Percentiles rank a stretch among this genome's conserved stretches.
phyloP scores from a whole-genome alignment of 441 rosid species.

The Jatropha podagrica region DNA sequence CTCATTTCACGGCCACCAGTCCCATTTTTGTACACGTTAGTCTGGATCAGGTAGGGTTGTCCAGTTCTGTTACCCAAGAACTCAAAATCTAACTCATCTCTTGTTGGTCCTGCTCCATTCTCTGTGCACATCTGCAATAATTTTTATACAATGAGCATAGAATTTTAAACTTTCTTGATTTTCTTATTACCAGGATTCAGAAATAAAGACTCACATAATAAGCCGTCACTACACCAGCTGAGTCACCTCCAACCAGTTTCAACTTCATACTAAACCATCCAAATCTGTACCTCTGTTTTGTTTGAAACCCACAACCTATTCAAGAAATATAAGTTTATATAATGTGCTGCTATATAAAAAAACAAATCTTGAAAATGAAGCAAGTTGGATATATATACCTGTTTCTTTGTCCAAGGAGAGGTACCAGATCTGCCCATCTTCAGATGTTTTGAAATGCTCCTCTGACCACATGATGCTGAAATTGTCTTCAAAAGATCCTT shows the following conservation, averaged over 20 bases:
- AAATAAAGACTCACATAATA: conserved; percentile 56
- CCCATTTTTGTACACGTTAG: conserved; percentile 86
- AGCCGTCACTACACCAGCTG: conserved; percentile 96
- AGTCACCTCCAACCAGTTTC: conserved; percentile 90
- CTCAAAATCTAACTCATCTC: conserved; percentile 92
- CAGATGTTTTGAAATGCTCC: conserved; percentile 88
- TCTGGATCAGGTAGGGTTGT: conserved; percentile 79
- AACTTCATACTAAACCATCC: conserved; percentile 98
- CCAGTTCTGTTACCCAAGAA: conserved; percentile 92
- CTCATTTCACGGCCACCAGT: conserved; percentile 88
- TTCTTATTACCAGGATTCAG: not conserved
- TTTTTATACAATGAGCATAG: not conserved
- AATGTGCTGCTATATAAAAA: no score
- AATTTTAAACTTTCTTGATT: not conserved
- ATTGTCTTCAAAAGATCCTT: conserved; percentile 70
- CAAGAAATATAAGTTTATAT: not conserved
- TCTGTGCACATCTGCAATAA: conserved; percentile 86
- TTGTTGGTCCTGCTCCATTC: conserved; percentile 90
- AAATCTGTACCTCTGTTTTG: conserved; percentile 83
- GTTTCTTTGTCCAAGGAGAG: conserved; percentile 37
- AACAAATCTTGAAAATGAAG: conserved; percentile 5
- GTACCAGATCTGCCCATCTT: conserved; percentile 97
- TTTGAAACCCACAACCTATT: conserved; percentile 91
- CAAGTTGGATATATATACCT: conserved; percentile 38
- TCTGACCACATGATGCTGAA: conserved; percentile 96